Conservation (phyloP, 2,329 filamentous ascomycete genomes). For the Scolecobasidium constrictum region DNA sequence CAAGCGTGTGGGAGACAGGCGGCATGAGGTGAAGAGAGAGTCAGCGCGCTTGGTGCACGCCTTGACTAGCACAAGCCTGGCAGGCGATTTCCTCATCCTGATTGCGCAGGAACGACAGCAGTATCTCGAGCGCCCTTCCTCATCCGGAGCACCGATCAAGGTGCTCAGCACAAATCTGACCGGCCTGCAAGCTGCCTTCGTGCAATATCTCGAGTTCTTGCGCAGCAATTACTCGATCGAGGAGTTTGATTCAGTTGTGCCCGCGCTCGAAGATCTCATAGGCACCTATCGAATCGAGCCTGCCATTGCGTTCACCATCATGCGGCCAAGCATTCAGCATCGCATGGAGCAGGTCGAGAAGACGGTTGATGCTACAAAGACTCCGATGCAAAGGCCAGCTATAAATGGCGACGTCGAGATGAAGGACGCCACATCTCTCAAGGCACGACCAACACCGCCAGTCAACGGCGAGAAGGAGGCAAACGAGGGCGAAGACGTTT, state of each 20-base stretch:
- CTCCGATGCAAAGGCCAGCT: slow-evolving; percentile 18
- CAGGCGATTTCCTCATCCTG: slow-evolving; percentile 74
- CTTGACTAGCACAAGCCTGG: slow-evolving; percentile 65
- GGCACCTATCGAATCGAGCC: slow-evolving; percentile 69
- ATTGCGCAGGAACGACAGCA: slow-evolving; percentile 83
- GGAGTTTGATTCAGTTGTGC: slow-evolving; percentile 70
- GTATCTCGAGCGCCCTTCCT: slow-evolving; percentile 66
- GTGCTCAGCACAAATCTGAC: slow-evolving; percentile 80
- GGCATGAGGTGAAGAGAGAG: slow-evolving; percentile 63
- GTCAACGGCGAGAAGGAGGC: not conserved
- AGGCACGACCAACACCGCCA: not conserved
- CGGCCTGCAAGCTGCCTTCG: slow-evolving; percentile 74
- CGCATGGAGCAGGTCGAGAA: slow-evolving; percentile 20
- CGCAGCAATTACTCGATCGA: slow-evolving; percentile 65
- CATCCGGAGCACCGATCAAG: slow-evolving; percentile 73
- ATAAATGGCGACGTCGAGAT: slow-evolving; percentile 47
- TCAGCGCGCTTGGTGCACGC: slow-evolving; percentile 72
- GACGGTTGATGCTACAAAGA: slow-evolving; percentile 9
- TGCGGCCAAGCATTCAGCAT: slow-evolving; percentile 61
- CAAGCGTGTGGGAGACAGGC: slow-evolving; percentile 67
- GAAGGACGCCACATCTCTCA: slow-evolving; percentile 21
- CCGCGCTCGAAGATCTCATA: slow-evolving; percentile 63
- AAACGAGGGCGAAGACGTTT: slow-evolving; percentile 14
- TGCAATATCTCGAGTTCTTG: slow-evolving; percentile 82
- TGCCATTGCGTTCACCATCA: slow-evolving; percentile 74